Conservation (phyloP, 495 filamentous ascomycete species). For the Podospora fimiseda region DNA sequence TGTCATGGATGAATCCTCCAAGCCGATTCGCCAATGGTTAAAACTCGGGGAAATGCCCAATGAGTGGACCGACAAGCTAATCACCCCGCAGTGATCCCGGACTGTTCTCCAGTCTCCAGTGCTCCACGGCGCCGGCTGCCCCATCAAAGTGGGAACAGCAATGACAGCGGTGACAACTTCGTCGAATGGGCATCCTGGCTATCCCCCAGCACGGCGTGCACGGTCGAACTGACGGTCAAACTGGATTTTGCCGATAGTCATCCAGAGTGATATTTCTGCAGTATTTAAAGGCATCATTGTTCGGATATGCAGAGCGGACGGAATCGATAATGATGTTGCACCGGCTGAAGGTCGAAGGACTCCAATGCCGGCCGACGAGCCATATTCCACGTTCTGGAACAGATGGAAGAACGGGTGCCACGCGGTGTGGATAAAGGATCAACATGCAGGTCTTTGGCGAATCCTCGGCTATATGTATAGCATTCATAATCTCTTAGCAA, state of each 20-base stretch:
- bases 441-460: conserved; percentile 2
- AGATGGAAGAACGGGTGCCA: background rate
- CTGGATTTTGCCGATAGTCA: background rate
- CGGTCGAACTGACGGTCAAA: background rate
- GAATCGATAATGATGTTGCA: conserved; percentile 3
- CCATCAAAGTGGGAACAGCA: conserved; percentile 7
- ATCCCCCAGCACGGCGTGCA: background rate
- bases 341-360: conserved; percentile 1
- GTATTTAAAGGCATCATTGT: background rate
- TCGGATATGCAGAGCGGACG: background rate
- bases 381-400: conserved; percentile 11
- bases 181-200: background rate
- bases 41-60: background rate
- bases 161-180: background rate
- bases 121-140: conserved; percentile 2
- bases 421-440: background rate
- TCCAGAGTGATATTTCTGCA: background rate
- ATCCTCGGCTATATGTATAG: conserved; percentile 10
- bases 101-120: conserved; percentile 4
- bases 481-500: conserved; percentile 12
- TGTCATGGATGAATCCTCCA: background rate
- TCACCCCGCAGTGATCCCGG: conserved; percentile 11
- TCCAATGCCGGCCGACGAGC: background rate
- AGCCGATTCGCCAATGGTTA: conserved; percentile 16
- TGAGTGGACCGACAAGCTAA: background rate